Evolutionary conservation across 805 yeast species (phyloP).

Genomic region (Candida boidinii): DNA sequence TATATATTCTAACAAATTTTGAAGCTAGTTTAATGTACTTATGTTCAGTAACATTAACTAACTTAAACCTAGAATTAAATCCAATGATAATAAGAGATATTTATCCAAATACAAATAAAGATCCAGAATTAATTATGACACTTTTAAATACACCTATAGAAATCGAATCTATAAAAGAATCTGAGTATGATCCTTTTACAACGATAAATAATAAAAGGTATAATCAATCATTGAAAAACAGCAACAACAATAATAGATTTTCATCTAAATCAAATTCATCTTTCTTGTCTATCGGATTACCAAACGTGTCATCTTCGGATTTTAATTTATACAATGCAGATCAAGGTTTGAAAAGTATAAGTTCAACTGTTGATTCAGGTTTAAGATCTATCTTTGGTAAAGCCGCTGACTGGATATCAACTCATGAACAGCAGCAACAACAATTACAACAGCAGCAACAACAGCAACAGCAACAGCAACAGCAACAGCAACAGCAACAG

Average conservation of each 20-base stretch:
- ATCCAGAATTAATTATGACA: slow-evolving; percentile 1
- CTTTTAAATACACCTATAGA: slow-evolving; percentile 14
- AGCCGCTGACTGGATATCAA: no score
- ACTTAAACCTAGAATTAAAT: slow-evolving; percentile 17
- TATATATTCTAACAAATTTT: slow-evolving; percentile 26
- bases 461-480: background rate
- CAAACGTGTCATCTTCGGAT: no score
- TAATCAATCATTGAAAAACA: background rate
- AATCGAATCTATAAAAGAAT: slow-evolving; percentile 19
- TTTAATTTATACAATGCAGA: slow-evolving; percentile 25
- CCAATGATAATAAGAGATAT: slow-evolving; percentile 5
- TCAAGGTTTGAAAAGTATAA: slow-evolving; percentile 25
- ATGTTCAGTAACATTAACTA: slow-evolving; percentile 23
- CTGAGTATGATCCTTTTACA: no score
- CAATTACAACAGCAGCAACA: background rate
- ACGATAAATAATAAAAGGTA: background rate
- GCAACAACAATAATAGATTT: background rate
- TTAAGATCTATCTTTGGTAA: no score
- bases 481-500: background rate
- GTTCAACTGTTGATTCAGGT: slow-evolving; percentile 22
- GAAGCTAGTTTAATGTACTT: slow-evolving; percentile 28
- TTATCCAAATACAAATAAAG: slow-evolving; percentile 2
- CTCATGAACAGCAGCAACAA: background rate
- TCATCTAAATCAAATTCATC: background rate
- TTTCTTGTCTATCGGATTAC: no score